Percentiles rank a stretch among this genome's conserved stretches.
Evolutionary conservation across 2,329 filamentous ascomycete species (phyloP).

Genomic region (Sphaerulina musiva): DNA sequence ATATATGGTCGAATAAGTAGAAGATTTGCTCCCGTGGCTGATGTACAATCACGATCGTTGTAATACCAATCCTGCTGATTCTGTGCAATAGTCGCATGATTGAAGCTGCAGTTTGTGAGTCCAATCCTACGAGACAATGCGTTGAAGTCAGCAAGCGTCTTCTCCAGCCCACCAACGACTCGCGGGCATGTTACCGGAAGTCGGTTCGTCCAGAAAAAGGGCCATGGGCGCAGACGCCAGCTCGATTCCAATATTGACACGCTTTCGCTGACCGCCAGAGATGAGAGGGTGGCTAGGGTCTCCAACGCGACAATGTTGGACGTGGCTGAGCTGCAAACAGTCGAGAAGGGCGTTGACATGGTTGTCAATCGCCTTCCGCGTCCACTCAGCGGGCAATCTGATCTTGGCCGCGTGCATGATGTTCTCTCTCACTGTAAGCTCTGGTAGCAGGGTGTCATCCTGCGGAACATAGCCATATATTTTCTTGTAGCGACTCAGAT

Average conservation of each 20-base stretch:
- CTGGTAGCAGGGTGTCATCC: slow-evolving; percentile 54
- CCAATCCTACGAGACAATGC: slow-evolving; percentile 27
- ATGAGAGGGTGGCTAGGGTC: slow-evolving; percentile 48
- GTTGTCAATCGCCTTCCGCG: slow-evolving; percentile 43
- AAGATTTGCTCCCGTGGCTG: slow-evolving; percentile 56
- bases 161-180: neutral
- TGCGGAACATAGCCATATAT: slow-evolving; percentile 58
- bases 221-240: slow-evolving; percentile 52
- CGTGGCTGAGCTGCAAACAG: slow-evolving; percentile 48
- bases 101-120: slow-evolving; percentile 51
- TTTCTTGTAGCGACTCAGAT: slow-evolving; percentile 51
- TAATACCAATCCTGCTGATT: slow-evolving; percentile 51
- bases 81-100: slow-evolving; percentile 52
- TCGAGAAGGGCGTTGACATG: slow-evolving; percentile 54
- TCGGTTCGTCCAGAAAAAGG: slow-evolving; percentile 33
- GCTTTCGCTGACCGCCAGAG: slow-evolving; percentile 53
- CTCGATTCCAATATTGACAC: slow-evolving; percentile 55
- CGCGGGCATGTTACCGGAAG: slow-evolving; percentile 8
- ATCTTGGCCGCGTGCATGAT: slow-evolving; percentile 54
- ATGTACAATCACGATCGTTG: slow-evolving; percentile 54
- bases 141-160: neutral
- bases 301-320: slow-evolving; percentile 48
- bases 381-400: slow-evolving; percentile 49
- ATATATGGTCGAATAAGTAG: slow-evolving; percentile 50
- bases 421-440: slow-evolving; percentile 57